Evolutionary conservation across 192 early-diverging fungal species (phyloP).

Genomic region (Coemansia aciculifera): DNA sequence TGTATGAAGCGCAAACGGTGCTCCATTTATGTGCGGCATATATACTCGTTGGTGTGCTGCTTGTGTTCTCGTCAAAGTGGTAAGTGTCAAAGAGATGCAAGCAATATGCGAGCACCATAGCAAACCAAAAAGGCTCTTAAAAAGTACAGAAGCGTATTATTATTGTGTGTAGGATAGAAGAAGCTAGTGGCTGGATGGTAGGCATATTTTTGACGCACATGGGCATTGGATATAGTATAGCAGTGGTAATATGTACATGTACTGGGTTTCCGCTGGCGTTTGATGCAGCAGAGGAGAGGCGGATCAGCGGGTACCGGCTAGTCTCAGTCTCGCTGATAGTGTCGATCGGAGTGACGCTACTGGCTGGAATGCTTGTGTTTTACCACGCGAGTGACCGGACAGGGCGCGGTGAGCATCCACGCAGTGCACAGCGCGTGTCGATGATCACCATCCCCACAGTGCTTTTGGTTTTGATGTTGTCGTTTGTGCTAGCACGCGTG

Average conservation of each 20-base stretch:
- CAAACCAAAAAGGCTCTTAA: background rate
- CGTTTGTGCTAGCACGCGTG: slow-evolving; percentile 45
- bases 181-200: slow-evolving; percentile 17
- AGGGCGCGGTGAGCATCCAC: background rate
- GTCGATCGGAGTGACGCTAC: slow-evolving; percentile 25
- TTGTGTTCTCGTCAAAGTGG: slow-evolving; percentile 38
- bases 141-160: background rate
- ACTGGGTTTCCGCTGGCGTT: slow-evolving; percentile 45
- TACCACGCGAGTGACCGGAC: slow-evolving; percentile 27
- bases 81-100: background rate
- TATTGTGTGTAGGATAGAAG: slow-evolving; percentile 38
- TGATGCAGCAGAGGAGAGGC: slow-evolving; percentile 27
- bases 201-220: slow-evolving; percentile 37
- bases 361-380: slow-evolving; percentile 34
- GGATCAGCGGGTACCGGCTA: slow-evolving; percentile 48
- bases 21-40: slow-evolving; percentile 38
- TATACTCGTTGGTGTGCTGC: slow-evolving; percentile 31
- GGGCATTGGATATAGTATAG: slow-evolving; percentile 29
- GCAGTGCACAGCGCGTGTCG: slow-evolving; percentile 6
- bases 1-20: slow-evolving; percentile 44
- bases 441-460: slow-evolving; percentile 31
- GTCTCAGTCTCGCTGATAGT: slow-evolving; percentile 34
- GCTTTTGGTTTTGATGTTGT: slow-evolving; percentile 27
- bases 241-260: slow-evolving; percentile 29
- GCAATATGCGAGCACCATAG: background rate